Percentiles rank a stretch among this genome's conserved stretches.
These are phyloP conservation scores for Heteromeles arbutifolia DNA, from an alignment of 306 rosid species.

Conservation along the genomic window DNA sequence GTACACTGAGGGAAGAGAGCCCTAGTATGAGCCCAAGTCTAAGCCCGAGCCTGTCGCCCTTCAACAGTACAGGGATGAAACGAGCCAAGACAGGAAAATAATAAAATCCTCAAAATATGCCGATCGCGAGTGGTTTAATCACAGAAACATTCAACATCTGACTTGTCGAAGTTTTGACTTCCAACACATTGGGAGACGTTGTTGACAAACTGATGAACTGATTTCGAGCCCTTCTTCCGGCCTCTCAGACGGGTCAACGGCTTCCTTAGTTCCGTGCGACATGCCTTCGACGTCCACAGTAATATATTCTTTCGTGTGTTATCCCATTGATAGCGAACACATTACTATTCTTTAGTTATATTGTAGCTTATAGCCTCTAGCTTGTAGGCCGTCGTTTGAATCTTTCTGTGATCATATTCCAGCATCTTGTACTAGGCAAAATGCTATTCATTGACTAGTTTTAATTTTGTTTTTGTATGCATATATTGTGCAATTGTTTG, in stretches of 20 bases:
- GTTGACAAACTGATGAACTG: conserved; percentile 25
- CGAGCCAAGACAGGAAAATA: conserved; percentile 89
- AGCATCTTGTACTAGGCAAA: conserved; percentile 10
- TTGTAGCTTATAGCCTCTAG: conserved; percentile 25
- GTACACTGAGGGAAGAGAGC: conserved; percentile 90
- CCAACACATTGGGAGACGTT: conserved; percentile 23
- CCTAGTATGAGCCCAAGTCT: conserved; percentile 86
- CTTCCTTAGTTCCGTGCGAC: conserved; percentile 4
- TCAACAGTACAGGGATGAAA: conserved; percentile 77
- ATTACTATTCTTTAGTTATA: conserved; percentile 28
- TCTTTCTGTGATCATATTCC: not conserved
- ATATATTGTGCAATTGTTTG: conserved; percentile 6
- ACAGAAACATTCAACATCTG: conserved; percentile 25
- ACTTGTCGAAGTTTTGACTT: conserved; percentile 18
- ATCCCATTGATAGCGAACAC: conserved; percentile 28
- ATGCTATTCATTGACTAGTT: conserved; percentile 1
- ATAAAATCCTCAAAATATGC: conserved; percentile 18
- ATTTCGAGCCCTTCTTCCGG: conserved; percentile 13
- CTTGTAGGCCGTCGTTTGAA: conserved; percentile 16
- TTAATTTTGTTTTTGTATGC: conserved; percentile 21
- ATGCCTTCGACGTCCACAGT: conserved; percentile 8
- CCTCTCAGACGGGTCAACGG: conserved; percentile 17
- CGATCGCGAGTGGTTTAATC: conserved; percentile 5
- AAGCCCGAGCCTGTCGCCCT: conserved; percentile 91
- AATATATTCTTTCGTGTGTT: conserved; percentile 50